Conservation (phyloP, 176 grass and related monocot species). For the Juncus effusus region DNA sequence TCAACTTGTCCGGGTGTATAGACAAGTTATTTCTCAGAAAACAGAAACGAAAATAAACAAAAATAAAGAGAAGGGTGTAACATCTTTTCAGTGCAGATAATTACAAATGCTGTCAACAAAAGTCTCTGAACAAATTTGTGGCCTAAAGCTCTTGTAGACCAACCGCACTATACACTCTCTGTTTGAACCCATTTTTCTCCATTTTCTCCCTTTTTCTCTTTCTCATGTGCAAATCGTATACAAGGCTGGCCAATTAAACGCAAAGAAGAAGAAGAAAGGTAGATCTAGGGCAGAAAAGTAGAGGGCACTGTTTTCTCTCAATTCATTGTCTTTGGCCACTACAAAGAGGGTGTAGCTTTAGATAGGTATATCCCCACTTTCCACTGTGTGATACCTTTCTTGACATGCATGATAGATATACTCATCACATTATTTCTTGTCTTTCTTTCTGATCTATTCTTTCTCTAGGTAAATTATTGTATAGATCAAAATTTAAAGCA, state of each 20-base stretch:
- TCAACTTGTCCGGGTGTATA: too few relatives aligned
- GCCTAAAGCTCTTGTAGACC: constrained; percentile 2
- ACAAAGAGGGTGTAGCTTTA: constrained; percentile 25
- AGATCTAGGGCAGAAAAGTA: not conserved
- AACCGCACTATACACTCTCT: constrained; percentile 8
- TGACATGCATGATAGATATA: not conserved
- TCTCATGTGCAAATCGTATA: constrained; percentile 23
- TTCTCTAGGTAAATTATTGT: too few relatives aligned
- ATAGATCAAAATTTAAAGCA: too few relatives aligned
- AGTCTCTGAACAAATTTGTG: constrained; percentile 8
- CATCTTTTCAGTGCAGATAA: constrained; percentile 7
- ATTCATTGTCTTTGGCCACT: constrained; percentile 27
- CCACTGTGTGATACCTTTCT: constrained; percentile 16
- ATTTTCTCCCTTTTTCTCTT: constrained; percentile 9
- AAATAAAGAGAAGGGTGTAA: constrained; percentile 6
- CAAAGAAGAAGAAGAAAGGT: not conserved
- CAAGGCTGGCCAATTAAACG: not conserved
- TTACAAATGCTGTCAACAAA: constrained; percentile 5
- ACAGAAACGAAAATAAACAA: not conserved
- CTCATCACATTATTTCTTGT: constrained; percentile 16
- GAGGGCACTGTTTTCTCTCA: constrained; percentile 10
- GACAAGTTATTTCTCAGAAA: too few relatives aligned
- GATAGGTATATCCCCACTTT: constrained; percentile 29
- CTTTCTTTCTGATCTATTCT: too few relatives aligned
- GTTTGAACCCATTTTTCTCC: constrained; percentile 7